These are phyloP conservation scores for Prunus salicina DNA, from an alignment of 306 rosid species.

Conservation along the genomic window DNA sequence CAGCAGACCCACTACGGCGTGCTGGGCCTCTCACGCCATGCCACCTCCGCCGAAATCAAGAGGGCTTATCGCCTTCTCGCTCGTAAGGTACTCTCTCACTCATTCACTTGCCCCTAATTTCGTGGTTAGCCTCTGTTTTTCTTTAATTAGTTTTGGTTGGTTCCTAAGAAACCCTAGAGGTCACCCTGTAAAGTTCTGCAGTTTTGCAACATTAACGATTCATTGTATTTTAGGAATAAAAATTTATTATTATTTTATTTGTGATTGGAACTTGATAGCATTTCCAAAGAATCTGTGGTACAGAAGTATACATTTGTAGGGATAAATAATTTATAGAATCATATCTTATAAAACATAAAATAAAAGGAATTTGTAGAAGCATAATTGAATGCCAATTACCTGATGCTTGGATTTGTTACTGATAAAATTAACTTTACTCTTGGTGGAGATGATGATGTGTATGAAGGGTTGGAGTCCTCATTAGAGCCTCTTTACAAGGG, in stretches of 20 bases:
- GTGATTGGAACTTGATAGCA: neutral
- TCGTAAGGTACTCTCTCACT: slow-evolving; percentile 53
- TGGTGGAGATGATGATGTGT: neutral
- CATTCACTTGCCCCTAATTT: neutral
- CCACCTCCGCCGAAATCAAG: slow-evolving; percentile 64
- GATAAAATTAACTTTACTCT: neutral
- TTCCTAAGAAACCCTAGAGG: neutral
- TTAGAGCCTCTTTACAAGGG: neutral
- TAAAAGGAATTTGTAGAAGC: neutral
- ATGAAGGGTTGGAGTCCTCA: too few species aligned
- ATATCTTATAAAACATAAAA: too few species aligned
- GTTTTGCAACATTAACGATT: neutral
- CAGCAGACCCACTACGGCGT: slow-evolving; percentile 63
- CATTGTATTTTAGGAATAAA: neutral
- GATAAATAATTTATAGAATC: neutral
- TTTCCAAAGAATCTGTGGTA: neutral
- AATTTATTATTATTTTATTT: neutral
- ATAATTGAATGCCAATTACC: neutral
- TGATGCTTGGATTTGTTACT: neutral
- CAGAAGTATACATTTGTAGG: neutral
- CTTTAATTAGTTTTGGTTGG: neutral
- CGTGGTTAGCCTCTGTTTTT: neutral
- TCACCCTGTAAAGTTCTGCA: neutral
- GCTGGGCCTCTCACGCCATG: slow-evolving; percentile 55
- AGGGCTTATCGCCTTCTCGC: slow-evolving; percentile 92